Evolutionary conservation across 352 stramenopile genomes (phyloP).

Genomic region (Phytopythium oedochilum): DNA sequence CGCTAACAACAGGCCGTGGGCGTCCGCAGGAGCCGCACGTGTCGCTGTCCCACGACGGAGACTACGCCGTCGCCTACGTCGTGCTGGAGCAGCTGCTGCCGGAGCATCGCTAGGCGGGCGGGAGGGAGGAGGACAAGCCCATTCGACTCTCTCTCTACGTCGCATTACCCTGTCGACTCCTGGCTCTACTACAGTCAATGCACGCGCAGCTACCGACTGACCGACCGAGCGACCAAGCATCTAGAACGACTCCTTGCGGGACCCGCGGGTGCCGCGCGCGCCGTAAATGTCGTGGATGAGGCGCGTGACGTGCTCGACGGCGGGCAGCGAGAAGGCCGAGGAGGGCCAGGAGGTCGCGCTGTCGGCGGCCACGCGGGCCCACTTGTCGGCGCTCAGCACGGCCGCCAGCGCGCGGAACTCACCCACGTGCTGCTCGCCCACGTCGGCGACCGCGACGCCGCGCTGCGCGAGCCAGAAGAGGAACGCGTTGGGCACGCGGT

Average conservation of each 20-base stretch:
- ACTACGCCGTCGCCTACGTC: conserved; percentile 80
- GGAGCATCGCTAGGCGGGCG: too few relatives aligned
- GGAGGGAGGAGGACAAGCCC: too few relatives aligned
- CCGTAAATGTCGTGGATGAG: conserved; percentile 66
- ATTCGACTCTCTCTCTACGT: too few relatives aligned
- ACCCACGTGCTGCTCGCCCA: conserved; percentile 28
- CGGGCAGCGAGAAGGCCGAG: conserved; percentile 45
- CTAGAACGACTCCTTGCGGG: conserved; percentile 57
- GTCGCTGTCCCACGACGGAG: conserved; percentile 77
- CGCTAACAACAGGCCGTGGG: too few relatives aligned
- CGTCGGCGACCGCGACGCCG: conserved; percentile 21
- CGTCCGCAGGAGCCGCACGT: conserved; percentile 46
- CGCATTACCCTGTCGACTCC: too few relatives aligned
- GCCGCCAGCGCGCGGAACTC: conserved; percentile 46
- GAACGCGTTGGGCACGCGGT: conserved; percentile 69
- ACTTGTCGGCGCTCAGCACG: conserved; percentile 30
- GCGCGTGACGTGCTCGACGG: conserved; percentile 52
- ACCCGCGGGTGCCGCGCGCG: conserved; percentile 28
- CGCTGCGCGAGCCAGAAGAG: conserved; percentile 65
- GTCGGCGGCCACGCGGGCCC: conserved; percentile 34
- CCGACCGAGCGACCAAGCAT: neutral
- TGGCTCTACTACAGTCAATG: too few relatives aligned
- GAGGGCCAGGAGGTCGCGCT: conserved; percentile 21
- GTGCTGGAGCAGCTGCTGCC: conserved; percentile 46
- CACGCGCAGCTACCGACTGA: neutral